Evolutionary conservation across 108 stramenopile species (phyloP), one percentile per base, ranked within the genome.

Genomic region (Cyclotella distinguenda): DNA sequence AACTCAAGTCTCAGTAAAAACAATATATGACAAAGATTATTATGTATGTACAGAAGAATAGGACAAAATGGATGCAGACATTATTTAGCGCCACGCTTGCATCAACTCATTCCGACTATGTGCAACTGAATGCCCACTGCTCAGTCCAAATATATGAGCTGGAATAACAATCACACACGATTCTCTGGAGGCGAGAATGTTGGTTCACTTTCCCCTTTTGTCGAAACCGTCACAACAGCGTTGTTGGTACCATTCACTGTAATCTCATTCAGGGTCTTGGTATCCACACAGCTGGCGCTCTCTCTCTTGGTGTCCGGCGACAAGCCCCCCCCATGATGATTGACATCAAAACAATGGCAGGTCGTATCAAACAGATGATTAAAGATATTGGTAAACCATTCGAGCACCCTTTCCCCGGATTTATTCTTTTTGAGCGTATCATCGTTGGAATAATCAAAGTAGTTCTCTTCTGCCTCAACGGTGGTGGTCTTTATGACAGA

Each of bases 301-400:
- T 39, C 55, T 19, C 28, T 36, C 18, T 39, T 23, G 28, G 19
- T 10, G 18, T 1, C 2, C 1, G 55, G 22, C 23, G 55, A 56
- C 36, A 38, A 9, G n/a, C 19, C 26, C 11, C 36, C 38, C 1
- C 2, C 28, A 12, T 13, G 26, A 39, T 36, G 19, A 9, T 56
- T 56, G 6, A 56, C 21, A 16, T 56, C 55, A 56, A 56, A 56
- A 19, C 55, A 56, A 9, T 56, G 55, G 23, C 55, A 56, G 23
- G 55, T 56, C 18, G 1, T 56, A 39, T 56, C 22, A 38, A 56
- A 56, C 55, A 56, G 22, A 18, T 56, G 36, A 36, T 10, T 56
- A 16, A 56, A 11, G 11, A 28, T 21, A 22, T 22, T 39, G 3
- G 26, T 27, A 22, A 56, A 39, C 6, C 35, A 38, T 21, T 56